Evolutionary conservation across 192 early-diverging fungal genomes (phyloP).

Genomic region (Coemansia sp.): DNA sequence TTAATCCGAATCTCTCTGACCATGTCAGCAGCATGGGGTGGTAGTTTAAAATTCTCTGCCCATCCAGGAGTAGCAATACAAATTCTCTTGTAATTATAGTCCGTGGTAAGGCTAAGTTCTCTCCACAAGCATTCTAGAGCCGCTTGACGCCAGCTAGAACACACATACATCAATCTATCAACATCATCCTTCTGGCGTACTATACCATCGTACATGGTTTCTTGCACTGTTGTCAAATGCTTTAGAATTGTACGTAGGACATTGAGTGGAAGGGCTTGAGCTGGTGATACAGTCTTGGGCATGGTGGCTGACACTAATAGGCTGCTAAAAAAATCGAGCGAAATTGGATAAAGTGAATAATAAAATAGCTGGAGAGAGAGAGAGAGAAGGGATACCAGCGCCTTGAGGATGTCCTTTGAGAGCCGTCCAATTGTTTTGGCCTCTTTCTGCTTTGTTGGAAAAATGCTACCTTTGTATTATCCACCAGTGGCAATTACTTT

Average conservation of each 20-base stretch:
- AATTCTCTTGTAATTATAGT: no score
- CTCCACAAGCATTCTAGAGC: not conserved
- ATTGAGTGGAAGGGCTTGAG: not conserved
- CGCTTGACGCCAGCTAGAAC: not conserved
- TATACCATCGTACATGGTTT: not conserved
- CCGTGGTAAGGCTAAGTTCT: not conserved
- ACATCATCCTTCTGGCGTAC: not conserved
- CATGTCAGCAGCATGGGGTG: not conserved
- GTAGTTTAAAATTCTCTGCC: not conserved
- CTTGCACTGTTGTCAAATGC: not conserved
- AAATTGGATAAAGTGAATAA: not conserved
- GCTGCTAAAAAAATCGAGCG: not conserved
- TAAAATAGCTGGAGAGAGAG: not conserved
- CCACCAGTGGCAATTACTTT: not conserved
- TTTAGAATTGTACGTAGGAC: not conserved
- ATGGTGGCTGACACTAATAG: not conserved
- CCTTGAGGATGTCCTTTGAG: not conserved
- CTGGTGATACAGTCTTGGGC: not conserved
- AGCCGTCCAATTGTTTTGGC: not conserved
- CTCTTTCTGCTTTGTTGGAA: not conserved
- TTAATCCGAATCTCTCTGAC: not conserved
- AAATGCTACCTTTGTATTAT: not conserved
- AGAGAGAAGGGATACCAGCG: not conserved
- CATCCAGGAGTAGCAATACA: not conserved
- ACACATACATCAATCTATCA: not conserved